phyloP scores from a whole-genome alignment of 495 filamentous ascomycete species.

The Amphirosellinia nigrospora region DNA sequence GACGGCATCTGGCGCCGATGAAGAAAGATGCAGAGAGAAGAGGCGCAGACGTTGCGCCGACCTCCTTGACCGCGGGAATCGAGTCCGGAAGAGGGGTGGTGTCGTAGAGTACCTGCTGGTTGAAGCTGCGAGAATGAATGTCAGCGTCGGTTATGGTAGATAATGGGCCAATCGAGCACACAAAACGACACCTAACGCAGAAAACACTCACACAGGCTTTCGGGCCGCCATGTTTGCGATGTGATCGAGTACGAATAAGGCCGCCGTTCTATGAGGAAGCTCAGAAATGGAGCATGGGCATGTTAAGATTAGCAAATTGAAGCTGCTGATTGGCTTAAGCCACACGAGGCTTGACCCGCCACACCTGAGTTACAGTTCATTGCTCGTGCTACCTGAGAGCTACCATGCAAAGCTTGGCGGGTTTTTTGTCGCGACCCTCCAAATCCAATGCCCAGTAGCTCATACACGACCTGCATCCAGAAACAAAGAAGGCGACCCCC shows the following conservation, averaged over 20 bases:
- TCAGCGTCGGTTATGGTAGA: conserved; percentile 13
- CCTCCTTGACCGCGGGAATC: conserved; percentile 89
- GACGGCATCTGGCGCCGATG: conserved; percentile 91
- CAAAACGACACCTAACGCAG: neutral
- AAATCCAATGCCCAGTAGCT: conserved; percentile 15
- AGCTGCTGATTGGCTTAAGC: conserved; percentile 42
- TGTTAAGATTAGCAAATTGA: conserved; percentile 39
- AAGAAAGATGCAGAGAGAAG: conserved; percentile 93
- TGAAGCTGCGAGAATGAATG: conserved; percentile 70
- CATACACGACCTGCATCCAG: neutral
- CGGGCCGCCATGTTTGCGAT: conserved; percentile 55
- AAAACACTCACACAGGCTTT: conserved; percentile 54
- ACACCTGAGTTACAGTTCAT: neutral
- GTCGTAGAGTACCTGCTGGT: conserved; percentile 90
- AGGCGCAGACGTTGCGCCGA: conserved; percentile 90
- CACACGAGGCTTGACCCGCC: conserved; percentile 25
- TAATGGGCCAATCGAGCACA: conserved; percentile 30
- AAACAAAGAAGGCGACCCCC: conserved; percentile 12
- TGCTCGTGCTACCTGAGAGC: neutral
- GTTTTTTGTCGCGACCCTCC: conserved; percentile 8
- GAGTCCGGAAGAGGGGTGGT: conserved; percentile 90
- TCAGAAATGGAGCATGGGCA: conserved; percentile 34
- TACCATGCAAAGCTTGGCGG: conserved; percentile 1
- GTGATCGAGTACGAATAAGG: conserved; percentile 29
- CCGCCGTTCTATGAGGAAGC: conserved; percentile 34